Conservation (phyloP, 2,329 filamentous ascomycete genomes). For the Phialemoniopsis sp. region DNA sequence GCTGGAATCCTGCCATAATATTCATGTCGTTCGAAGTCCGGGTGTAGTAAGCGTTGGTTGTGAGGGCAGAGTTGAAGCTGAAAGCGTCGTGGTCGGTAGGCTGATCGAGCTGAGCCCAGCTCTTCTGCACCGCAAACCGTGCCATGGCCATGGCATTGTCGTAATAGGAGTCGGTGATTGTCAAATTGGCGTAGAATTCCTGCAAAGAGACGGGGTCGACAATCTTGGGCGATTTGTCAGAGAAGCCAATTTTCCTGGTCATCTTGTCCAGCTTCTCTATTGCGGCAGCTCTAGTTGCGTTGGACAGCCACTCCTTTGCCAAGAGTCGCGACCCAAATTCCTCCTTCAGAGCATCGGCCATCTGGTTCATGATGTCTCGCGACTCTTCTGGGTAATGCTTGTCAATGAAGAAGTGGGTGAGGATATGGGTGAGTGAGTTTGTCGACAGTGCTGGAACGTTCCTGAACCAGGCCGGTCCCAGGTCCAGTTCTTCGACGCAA, state of each 20-base stretch:
- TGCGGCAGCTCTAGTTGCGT: too few species aligned
- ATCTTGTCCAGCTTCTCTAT: conserved; percentile 63
- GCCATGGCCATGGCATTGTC: conserved; percentile 47
- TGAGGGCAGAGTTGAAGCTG: conserved; percentile 56
- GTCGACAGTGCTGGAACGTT: too few species aligned
- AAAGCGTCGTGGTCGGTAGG: conserved; percentile 57
- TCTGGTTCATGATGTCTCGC: too few species aligned
- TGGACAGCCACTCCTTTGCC: too few species aligned
- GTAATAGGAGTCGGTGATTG: conserved; percentile 50
- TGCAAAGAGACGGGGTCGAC: conserved; percentile 48
- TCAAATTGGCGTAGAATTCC: conserved; percentile 47
- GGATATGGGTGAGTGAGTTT: too few species aligned
- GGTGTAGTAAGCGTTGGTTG: conserved; percentile 61
- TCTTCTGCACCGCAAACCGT: conserved; percentile 35
- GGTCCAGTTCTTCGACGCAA: too few species aligned
- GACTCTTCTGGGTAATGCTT: too few species aligned
- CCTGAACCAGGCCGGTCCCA: too few species aligned
- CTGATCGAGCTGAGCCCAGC: conserved; percentile 54
- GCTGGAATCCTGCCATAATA: conserved; percentile 64
- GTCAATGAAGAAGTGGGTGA: too few species aligned
- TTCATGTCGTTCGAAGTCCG: conserved; percentile 60
- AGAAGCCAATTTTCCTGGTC: conserved; percentile 61
- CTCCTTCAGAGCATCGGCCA: too few species aligned
- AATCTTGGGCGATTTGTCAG: conserved; percentile 21
- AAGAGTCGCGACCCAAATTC: too few species aligned